These are phyloP conservation scores for Berberis thunbergii DNA, from an alignment of 164 flowering plant genomes.

Conservation along the genomic window DNA sequence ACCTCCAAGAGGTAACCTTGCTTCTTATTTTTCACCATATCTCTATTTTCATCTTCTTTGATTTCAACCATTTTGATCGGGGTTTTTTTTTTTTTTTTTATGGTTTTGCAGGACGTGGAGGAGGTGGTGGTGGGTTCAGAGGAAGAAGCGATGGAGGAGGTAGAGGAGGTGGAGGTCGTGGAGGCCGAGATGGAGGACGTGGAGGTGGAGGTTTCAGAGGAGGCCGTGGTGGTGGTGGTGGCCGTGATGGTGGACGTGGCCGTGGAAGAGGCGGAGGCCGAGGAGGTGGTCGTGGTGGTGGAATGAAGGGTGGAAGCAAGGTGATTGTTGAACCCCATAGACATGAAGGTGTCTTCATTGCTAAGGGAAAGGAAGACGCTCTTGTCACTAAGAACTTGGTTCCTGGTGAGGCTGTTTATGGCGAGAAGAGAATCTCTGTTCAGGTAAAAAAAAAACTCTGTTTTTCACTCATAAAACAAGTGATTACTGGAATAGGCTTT, in stretches of 20 bases:
- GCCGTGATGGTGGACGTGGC: constrained; percentile 29
- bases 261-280: constrained; percentile 48
- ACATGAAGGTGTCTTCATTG: constrained; percentile 83
- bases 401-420: constrained; percentile 86
- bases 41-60: neutral
- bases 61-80: neutral
- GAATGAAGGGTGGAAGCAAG: constrained; percentile 83
- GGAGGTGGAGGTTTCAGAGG: constrained; percentile 25
- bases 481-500: neutral
- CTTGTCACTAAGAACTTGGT: constrained; percentile 86
- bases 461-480: neutral
- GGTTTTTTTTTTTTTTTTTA: neutral
- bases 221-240: constrained; percentile 22
- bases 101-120: constrained; percentile 11
- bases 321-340: constrained; percentile 86
- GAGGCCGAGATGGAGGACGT: constrained; percentile 39
- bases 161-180: constrained; percentile 27
- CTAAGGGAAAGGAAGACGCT: constrained; percentile 92
- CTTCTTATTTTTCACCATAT: neutral
- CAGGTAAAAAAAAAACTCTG: constrained; percentile 38
- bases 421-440: constrained; percentile 81
- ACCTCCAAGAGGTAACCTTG: neutral
- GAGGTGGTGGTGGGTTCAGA: constrained; percentile 20
- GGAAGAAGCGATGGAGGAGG: constrained; percentile 26
- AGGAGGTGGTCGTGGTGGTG: constrained; percentile 49